Evolutionary conservation across 2,329 filamentous ascomycete genomes (phyloP), one percentile per base, ranked within the genome.

Genomic region (Magnaporthales sp.): DNA sequence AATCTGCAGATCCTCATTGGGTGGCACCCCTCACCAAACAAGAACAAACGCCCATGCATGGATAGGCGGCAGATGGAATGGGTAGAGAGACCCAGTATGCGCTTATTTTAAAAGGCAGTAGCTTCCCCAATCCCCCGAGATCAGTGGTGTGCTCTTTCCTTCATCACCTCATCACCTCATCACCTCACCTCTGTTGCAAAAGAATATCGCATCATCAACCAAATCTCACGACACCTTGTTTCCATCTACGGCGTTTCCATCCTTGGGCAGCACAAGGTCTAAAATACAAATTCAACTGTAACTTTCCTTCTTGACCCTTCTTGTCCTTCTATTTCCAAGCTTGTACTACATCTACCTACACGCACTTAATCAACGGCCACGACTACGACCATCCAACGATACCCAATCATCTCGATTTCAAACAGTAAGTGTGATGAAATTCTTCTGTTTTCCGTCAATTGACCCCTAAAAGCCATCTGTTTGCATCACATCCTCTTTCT

Each of bases 61-160:
- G 38, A 46, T n/a, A n/a, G 38, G 38, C 38, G 38, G 38, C 38
- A 46, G 15, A 46, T 46, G 38, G 38, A 46, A 46, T 46, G 38
- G 5, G 38, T 19, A 46, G 8, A 46, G 15, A 46, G 38, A n/a
- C 56, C 56, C 56, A 29, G 56, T 19, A 60, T 60, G 22, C 56
- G 56, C 56, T 29, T 51, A 32, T 51, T 51, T 64, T 64, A 46
- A 64, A 64, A 64, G 62, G 62, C 31, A 46, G 30, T 24, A 24
- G 38, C 29, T 64, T 64, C 32, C 62, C 62, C 62, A 26, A 24
- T n/a, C 62, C 62, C 51, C 22, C 8, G 24, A 24, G 24, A 27
- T 60, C 56, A 27, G 13, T 15, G 38, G 38, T 19, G 19, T 46
- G 38, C 56, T 60, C 24, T 27, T 60, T 27, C 56, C 11, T 26